Base-by-base conservation (phyloP, 2,329 filamentous ascomycete species). In the Fonsecaea nubica region DNA sequence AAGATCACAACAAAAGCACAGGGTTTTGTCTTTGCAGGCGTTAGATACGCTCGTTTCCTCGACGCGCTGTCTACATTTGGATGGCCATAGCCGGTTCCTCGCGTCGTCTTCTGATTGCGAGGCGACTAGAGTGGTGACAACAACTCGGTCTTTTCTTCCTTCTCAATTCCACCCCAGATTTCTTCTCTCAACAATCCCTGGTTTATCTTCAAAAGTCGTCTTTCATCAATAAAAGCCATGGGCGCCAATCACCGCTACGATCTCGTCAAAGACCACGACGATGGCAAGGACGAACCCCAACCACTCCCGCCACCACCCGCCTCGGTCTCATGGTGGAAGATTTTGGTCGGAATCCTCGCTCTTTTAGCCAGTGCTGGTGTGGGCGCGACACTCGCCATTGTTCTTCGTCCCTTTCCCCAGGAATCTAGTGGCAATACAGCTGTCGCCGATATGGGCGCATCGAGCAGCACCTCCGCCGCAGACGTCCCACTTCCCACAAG, bases 161-260 rank as follows among this genome's bases (percentile, higher is more conserved):
- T 18, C 21, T 40, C 61, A 15, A 58, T 10, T 56, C 40, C 18
- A 33, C 50, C n/a, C 18, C 62, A 52, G 40, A 59, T 18, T 32
- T 36, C 38, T 33, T 18, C 48, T 42, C 54, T 32, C 7, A 15
- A 12, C 38, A 15, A 6, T 3, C 13, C 42, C 13, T 25, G 15
- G 6, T 58, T 42, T n/a, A 15, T 53, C 21, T 48, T 48, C 21
- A 25, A 45, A 25, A 45, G 50, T 58, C 58, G 52, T 10, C 50
- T 53, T 62, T 53, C 58, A 53, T 25, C 35, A 21, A 58, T n/a
- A 40, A 18, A 30, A 45, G 40, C 42, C 59, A 63, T 63, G 59
- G 60, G 25, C n/a, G 54, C 54, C 35, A 55, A 25, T 64, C 65
- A 67, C 54, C 25, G 56, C 50, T 67, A 67, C 61, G 57, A 64